Base-by-base conservation (phyloP, 1,284 basidiomycete genomes). In the Microbotryum silenes-acaulis region DNA sequence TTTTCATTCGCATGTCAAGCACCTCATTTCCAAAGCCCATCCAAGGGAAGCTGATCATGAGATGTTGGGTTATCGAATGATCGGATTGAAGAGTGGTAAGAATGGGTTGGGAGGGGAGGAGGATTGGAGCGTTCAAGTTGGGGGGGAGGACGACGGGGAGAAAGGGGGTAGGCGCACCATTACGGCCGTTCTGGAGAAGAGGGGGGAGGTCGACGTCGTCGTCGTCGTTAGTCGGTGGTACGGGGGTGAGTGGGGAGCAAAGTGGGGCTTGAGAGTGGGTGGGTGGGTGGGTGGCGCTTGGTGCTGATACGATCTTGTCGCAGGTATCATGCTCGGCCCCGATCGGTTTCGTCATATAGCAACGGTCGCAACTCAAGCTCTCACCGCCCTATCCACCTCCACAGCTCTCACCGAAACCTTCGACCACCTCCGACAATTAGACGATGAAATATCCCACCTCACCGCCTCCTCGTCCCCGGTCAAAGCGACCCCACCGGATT, bases 341-440 rank as follows among this genome's bases (percentile, higher is more conserved):
- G 81, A 78, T 12, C 79, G 89, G n/a, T 91, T 90, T 73, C 75
- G 80, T 2, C 88, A 91, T 69, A 87, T 91, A 63, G 84, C 87
- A 72, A 82, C 80, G 5, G 89, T 86, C 70, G 79, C 88, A 2
- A 75, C 79, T 18, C 85, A 88, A 71, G 88, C 88, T 8, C 85
- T 88, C 71, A 79, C 79, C 27, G 75, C 77, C 33, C 87, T 88
- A 78, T 82, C 82, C 64, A 77, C 79, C 46, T 76, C 80, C 52
- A 86, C 88, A 62, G 83, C 86, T 63, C 77, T 87, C 57, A 79
- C 81, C 20, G 83, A 84, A 45, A 79, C 76, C 61, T 75, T 86
- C 23, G 73, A 79, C 6, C 82, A 82, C 23, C 76, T 89, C n/a
- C 74, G 71, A 5, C 80, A 78, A 2, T 77, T 89, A 25, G 88